These are phyloP conservation scores for Stropharia rugosoannulata DNA, from an alignment of 768 basidiomycete species.

Conservation along the genomic window DNA sequence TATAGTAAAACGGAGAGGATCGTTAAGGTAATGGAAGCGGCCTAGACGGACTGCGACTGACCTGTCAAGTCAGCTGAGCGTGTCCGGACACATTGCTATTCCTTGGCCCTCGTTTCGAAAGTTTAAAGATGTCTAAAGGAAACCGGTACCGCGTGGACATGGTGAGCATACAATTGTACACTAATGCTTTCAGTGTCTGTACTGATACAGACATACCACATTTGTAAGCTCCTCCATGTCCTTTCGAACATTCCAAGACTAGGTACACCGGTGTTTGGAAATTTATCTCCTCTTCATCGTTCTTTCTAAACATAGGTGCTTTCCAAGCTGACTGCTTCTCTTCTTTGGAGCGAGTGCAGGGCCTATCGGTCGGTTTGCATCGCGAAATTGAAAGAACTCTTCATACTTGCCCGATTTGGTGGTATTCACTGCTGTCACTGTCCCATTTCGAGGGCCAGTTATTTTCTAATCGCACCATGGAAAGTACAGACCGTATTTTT, in stretches of 20 bases:
- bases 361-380: not conserved
- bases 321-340: not conserved
- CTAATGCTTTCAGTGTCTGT: not conserved
- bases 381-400: no score
- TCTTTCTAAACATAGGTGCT: conserved; percentile 2
- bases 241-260: not conserved
- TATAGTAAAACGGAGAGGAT: not conserved
- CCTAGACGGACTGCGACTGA: not conserved
- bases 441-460: no score
- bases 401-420: no score
- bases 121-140: no score
- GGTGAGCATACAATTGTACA: no score
- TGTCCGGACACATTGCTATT: no score
- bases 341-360: not conserved
- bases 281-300: conserved; percentile 7
- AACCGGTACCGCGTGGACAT: no score
- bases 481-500: not conserved
- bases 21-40: not conserved
- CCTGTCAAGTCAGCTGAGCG: no score
- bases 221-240: not conserved
- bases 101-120: no score
- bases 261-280: conserved; percentile 11
- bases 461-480: no score
- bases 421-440: no score
- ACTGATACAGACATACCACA: not conserved